Base-by-base conservation (phyloP, 2,329 filamentous ascomycete species). In the Calonectria ilicicola region DNA sequence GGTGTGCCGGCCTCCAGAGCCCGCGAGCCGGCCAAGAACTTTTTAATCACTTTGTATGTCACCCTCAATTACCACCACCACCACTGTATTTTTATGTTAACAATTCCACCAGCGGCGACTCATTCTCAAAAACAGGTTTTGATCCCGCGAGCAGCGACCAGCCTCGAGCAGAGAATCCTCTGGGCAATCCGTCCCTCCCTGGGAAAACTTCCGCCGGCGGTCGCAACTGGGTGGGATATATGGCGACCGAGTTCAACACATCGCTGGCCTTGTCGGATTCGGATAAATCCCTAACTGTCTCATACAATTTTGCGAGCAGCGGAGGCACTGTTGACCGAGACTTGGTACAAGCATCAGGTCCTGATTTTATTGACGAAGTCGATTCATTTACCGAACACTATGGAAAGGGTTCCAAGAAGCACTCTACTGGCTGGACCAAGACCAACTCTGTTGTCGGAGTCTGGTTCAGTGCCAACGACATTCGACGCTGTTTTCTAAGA, bases 251-350 rank as follows among this genome's bases (percentile, higher is more conserved):
- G 17, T 68, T 68, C 23, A 68, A 35, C 32, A 62, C 66, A 6
- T 68, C 51, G 14, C 38, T 58, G n/a, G 53, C 40, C 32, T 17
- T 14, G 21, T 40, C 42, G 17, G 46, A 68, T 12, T 17, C 10
- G 19, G 60, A 68, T 14, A 19, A 21, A 5, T 68, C 66, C 21
- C 21, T 63, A 42, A 63, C 66, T 2, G 29, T 68, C 10, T 68
- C 66, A 10, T 68, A 68, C 66, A 68, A 68, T 32, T 68, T 68
- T 44, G 66, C 66, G 27, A 47, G 42, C 26, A 68, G 66, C 53
- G 66, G 66, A 44, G 35, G 66, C 42, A 68, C 66, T 5, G 66
- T 68, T 9, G 53, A 68, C 27, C 27, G 44, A n/a, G 27, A 51
- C 2, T 21, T 68, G 53, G 44, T 68, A 2, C 29, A 40, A 15